Conservation (phyloP, 768 basidiomycete species). For the Crassisporium funariophilum region DNA sequence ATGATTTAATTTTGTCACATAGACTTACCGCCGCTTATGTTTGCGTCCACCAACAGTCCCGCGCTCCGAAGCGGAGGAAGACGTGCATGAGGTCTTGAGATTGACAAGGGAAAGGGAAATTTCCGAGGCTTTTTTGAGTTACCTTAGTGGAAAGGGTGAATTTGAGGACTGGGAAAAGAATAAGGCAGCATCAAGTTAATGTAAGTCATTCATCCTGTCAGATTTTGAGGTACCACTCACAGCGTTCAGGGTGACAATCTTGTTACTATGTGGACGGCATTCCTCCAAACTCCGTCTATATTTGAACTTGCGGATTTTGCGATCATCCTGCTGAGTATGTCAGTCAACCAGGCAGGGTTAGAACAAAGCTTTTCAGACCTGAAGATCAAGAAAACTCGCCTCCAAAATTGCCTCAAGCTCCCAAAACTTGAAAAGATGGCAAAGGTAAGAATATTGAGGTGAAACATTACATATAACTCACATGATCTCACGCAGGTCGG, state of each 20-base stretch:
- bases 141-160: conserved; percentile 13
- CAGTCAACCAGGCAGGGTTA: conserved; percentile 21
- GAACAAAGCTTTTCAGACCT: conserved; percentile 25
- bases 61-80: conserved; percentile 13
- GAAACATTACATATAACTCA: neutral
- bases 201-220: conserved; percentile 11
- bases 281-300: neutral
- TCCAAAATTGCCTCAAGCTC: conserved; percentile 18
- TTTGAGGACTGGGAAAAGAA: conserved; percentile 23
- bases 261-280: conserved; percentile 17
- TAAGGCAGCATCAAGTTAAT: conserved; percentile 14
- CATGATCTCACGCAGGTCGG: conserved; percentile 14
- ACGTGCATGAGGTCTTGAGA: neutral
- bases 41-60: conserved; percentile 15
- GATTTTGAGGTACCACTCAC: conserved; percentile 1
- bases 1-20: conserved; percentile 1
- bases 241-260: conserved; percentile 17
- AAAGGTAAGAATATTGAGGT: neutral
- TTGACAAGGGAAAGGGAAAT: conserved; percentile 19
- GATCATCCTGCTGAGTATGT: conserved; percentile 17
- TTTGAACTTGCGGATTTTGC: conserved; percentile 22
- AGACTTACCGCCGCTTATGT: conserved; percentile 16
- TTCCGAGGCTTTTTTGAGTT: conserved; percentile 18
- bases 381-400: conserved; percentile 23
- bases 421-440: conserved; percentile 25